Conservation (phyloP, 2,329 filamentous ascomycete genomes). For the Penicillium brevicompactum region DNA sequence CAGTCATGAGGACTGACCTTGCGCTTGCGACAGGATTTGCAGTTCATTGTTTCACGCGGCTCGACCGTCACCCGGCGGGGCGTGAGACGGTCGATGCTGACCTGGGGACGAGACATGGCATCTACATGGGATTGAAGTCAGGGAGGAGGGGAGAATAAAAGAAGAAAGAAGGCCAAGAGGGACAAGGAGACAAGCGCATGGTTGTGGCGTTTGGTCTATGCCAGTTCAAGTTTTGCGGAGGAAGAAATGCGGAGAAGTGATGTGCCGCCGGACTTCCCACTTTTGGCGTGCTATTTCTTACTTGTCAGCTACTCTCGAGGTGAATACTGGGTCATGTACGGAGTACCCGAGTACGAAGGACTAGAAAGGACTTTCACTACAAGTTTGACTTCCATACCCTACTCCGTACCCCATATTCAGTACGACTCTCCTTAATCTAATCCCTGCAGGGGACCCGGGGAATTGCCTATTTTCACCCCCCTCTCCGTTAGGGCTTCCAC, state of each 20-base stretch:
- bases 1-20: constrained; percentile 61
- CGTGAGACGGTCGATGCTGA: constrained; percentile 78
- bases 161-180: constrained; percentile 10
- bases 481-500: constrained; percentile 11
- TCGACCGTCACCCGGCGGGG: constrained; percentile 71
- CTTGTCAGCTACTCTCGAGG: too few species aligned
- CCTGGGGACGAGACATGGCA: constrained; percentile 70
- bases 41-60: constrained; percentile 89
- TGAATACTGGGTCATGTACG: too few species aligned
- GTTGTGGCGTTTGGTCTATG: constrained; percentile 11
- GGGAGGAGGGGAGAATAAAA: constrained; percentile 5
- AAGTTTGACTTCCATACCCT: too few species aligned
- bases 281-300: neutral
- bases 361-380: too few species aligned
- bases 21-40: constrained; percentile 89
- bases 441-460: neutral
- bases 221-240: constrained; percentile 4
- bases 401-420: too few species aligned
- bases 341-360: too few species aligned
- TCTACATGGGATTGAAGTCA: constrained; percentile 15
- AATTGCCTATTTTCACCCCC: neutral
- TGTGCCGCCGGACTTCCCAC: constrained; percentile 16
- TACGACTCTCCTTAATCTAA: neutral
- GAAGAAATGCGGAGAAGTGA: constrained; percentile 26
- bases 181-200: constrained; percentile 9